phyloP scores from a whole-genome alignment of 2,329 filamentous ascomycete genomes.

The Stachybotrys chartarum region DNA sequence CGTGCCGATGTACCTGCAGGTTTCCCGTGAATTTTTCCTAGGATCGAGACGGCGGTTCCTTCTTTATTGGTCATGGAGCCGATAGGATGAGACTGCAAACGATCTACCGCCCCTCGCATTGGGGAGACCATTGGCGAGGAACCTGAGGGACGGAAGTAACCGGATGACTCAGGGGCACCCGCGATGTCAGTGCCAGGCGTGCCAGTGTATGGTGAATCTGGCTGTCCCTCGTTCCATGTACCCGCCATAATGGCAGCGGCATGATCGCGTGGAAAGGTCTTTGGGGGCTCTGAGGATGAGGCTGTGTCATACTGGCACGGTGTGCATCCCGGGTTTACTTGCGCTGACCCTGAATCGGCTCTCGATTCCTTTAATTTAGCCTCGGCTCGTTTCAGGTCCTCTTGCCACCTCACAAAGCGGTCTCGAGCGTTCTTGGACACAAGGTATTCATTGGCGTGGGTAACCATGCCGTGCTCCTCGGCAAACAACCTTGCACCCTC shows the following conservation, averaged over 20 bases:
- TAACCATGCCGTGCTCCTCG: conserved; percentile 64
- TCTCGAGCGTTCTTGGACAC: conserved; percentile 75
- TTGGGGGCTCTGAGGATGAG: conserved; percentile 15
- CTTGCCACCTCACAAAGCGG: conserved; percentile 71
- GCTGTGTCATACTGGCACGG: conserved; percentile 26
- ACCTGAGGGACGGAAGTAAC: conserved; percentile 11
- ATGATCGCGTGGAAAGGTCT: conserved; percentile 35
- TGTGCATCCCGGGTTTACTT: conserved; percentile 11
- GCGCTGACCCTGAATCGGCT: conserved; percentile 5
- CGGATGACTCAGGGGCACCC: conserved; percentile 8
- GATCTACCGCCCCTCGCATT: not conserved
- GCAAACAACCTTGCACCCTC: conserved; percentile 85
- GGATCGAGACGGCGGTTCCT: not conserved
- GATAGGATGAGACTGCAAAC: not conserved
- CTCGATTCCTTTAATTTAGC: conserved; percentile 27
- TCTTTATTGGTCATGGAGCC: not conserved
- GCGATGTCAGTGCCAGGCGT: conserved; percentile 16
- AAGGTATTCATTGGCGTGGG: conserved; percentile 67
- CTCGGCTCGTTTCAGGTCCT: conserved; percentile 62
- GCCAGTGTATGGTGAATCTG: conserved; percentile 43
- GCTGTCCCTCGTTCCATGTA: conserved; percentile 58
- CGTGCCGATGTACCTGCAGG: not conserved
- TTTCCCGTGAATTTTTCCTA: not conserved
- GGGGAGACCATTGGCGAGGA: conserved; percentile 5
- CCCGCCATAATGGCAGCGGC: conserved; percentile 46